A percentile compares a stretch with the other conserved stretches of the same genome.
phyloP scores from a whole-genome alignment of 371 early-diverging fungal genomes.

The Globomyces sp. region DNA sequence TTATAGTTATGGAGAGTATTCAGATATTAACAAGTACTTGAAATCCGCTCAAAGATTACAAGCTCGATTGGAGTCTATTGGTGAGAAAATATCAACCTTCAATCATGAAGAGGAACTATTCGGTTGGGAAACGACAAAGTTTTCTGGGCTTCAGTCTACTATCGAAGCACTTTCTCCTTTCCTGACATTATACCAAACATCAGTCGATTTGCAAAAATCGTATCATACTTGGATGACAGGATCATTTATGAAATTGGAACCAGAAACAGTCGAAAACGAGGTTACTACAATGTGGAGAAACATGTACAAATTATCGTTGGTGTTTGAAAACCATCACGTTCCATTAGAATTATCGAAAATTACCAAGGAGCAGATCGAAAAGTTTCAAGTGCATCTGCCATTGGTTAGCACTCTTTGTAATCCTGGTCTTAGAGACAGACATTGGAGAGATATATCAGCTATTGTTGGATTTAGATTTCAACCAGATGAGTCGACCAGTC shows the following conservation, averaged over 20 bases:
- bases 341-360: slow-evolving; percentile 49
- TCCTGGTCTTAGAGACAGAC: slow-evolving; percentile 53
- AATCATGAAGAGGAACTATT: slow-evolving; percentile 51
- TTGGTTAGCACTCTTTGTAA: slow-evolving; percentile 52
- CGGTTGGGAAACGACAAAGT: slow-evolving; percentile 51
- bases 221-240: slow-evolving; percentile 56
- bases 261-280: slow-evolving; percentile 51
- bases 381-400: slow-evolving; percentile 55
- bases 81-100: slow-evolving; percentile 41
- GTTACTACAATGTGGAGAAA: slow-evolving; percentile 52
- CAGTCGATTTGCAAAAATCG: slow-evolving; percentile 53
- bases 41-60: slow-evolving; percentile 55
- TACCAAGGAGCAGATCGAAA: slow-evolving; percentile 53
- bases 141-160: slow-evolving; percentile 37
- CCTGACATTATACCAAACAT: slow-evolving; percentile 51
- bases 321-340: slow-evolving; percentile 40
- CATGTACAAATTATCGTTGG: slow-evolving; percentile 46
- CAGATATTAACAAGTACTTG: slow-evolving; percentile 51
- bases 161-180: slow-evolving; percentile 44
- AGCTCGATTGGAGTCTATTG: slow-evolving; percentile 43
- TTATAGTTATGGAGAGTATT: slow-evolving; percentile 47
- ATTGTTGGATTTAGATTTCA: slow-evolving; percentile 53
- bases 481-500: slow-evolving; percentile 52
- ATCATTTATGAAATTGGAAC: slow-evolving; percentile 51
- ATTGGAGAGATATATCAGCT: slow-evolving; percentile 52